These are phyloP conservation scores for Leptographium galeiforme DNA, from an alignment of 2,329 filamentous ascomycete genomes.

Conservation along the genomic window DNA sequence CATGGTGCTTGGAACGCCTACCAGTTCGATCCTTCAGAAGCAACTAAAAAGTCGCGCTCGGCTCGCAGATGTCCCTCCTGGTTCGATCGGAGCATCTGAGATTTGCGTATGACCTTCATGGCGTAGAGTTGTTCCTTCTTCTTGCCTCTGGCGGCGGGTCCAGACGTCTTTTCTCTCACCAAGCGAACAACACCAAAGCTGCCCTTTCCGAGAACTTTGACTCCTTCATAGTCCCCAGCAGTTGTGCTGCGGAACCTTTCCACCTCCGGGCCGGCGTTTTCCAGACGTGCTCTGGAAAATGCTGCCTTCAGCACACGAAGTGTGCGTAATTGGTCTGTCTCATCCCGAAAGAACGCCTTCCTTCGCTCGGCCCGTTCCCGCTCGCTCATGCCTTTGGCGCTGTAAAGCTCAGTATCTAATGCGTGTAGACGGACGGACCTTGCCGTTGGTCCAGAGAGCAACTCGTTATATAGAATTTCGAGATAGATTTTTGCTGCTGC, in stretches of 20 bases:
- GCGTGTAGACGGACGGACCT: constrained; percentile 47
- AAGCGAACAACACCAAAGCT: constrained; percentile 88
- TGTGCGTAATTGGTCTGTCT: constrained; percentile 64
- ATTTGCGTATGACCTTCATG: constrained; percentile 95
- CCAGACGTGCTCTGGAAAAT: background rate
- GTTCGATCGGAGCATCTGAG: constrained; percentile 77
- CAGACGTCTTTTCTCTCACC: constrained; percentile 49
- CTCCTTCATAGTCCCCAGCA: constrained; percentile 56
- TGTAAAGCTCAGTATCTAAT: constrained; percentile 50
- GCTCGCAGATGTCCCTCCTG: constrained; percentile 89
- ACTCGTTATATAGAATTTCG: constrained; percentile 69
- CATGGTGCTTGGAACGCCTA: constrained; percentile 18
- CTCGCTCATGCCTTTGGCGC: constrained; percentile 34
- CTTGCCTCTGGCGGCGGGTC: background rate
- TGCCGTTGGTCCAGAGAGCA: constrained; percentile 43
- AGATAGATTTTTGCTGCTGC: constrained; percentile 76
- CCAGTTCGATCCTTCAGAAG: constrained; percentile 77
- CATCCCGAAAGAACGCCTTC: constrained; percentile 48
- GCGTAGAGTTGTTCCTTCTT: constrained; percentile 56
- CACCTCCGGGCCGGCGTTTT: background rate
- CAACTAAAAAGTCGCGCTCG: constrained; percentile 82
- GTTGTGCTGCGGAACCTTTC: background rate
- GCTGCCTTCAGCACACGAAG: constrained; percentile 52
- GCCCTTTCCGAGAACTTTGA: constrained; percentile 79
- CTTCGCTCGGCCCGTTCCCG: constrained; percentile 41